A percentile compares a stretch with the other conserved stretches of the same genome.
Conservation (phyloP, 345 rosid species). For the Citrus australasica region DNA sequence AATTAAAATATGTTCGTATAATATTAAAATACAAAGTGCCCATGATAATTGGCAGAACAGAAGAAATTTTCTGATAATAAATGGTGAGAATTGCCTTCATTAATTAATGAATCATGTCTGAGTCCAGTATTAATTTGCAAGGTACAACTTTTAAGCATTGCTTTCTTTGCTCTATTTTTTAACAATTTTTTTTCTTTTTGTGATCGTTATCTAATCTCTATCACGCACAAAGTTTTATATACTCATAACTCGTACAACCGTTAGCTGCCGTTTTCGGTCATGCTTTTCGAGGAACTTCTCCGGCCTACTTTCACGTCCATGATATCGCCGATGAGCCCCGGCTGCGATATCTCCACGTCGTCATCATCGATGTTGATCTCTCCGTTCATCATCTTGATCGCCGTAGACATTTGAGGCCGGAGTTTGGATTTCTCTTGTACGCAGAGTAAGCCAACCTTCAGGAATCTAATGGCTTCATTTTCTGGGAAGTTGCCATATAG, state of each 20-base stretch:
- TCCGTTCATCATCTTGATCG: constrained; percentile 27
- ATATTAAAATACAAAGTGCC: too few species aligned
- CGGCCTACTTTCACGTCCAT: constrained; percentile 22
- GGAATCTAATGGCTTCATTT: constrained; percentile 25
- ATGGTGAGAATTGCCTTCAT: too few species aligned
- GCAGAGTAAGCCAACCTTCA: constrained; percentile 31
- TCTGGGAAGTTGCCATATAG: constrained; percentile 19
- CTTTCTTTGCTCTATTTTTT: too few species aligned
- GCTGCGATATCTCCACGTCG: constrained; percentile 3
- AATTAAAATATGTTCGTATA: too few species aligned
- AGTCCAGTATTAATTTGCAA: too few species aligned
- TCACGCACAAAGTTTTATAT: neutral
- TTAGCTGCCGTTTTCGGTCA: neutral
- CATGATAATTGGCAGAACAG: too few species aligned
- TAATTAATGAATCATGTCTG: too few species aligned
- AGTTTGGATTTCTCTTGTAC: constrained; percentile 29
- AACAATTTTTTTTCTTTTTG: too few species aligned
- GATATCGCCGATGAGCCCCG: constrained; percentile 21
- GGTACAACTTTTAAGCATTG: too few species aligned
- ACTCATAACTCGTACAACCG: neutral
- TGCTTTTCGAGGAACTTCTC: neutral
- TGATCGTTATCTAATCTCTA: neutral
- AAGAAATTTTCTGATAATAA: too few species aligned
- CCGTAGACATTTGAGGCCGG: constrained; percentile 28
- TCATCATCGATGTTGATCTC: constrained; percentile 10